Percentiles rank a stretch among this genome's conserved stretches.
Evolutionary conservation across 257 asterid genomes (phyloP).

Genomic region (Primulina eburnea): DNA sequence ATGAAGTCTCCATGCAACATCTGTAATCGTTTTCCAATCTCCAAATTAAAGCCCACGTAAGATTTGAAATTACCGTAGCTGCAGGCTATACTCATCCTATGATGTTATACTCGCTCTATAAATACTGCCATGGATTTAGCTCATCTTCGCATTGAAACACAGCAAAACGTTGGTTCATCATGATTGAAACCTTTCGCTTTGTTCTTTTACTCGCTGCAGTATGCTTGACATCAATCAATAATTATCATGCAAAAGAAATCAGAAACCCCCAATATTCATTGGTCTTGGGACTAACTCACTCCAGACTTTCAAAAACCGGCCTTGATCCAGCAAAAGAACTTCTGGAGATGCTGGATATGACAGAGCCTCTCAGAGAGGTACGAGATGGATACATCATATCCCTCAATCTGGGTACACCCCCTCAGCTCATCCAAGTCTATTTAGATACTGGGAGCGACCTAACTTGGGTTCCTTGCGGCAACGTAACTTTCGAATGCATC

Average conservation of each 20-base stretch:
- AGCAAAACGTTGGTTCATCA: constrained; percentile 17
- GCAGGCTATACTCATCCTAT: not conserved
- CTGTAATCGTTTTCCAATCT: too few relatives aligned
- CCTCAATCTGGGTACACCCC: constrained; percentile 64
- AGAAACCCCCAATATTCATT: constrained; percentile 29
- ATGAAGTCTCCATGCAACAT: too few relatives aligned
- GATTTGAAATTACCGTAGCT: not conserved
- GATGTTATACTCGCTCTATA: constrained; percentile 17
- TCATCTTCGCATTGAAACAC: constrained; percentile 9
- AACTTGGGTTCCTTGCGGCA: constrained; percentile 81
- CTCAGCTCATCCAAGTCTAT: constrained; percentile 57
- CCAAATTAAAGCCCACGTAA: too few relatives aligned
- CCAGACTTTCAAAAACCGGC: constrained; percentile 35
- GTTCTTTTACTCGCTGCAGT: constrained; percentile 25
- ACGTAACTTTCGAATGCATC: constrained; percentile 55
- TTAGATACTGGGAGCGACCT: constrained; percentile 79
- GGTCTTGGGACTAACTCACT: constrained; percentile 29
- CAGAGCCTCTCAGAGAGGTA: constrained; percentile 52
- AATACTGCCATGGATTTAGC: constrained; percentile 21
- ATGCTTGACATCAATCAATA: constrained; percentile 15
- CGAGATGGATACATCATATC: constrained; percentile 65
- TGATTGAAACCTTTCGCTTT: constrained; percentile 15
- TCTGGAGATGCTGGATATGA: constrained; percentile 34
- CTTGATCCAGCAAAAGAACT: constrained; percentile 21
- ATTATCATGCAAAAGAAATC: constrained; percentile 37